phyloP scores from a whole-genome alignment of 2,329 filamentous ascomycete genomes.

The Penicillium aurantiogriseum region DNA sequence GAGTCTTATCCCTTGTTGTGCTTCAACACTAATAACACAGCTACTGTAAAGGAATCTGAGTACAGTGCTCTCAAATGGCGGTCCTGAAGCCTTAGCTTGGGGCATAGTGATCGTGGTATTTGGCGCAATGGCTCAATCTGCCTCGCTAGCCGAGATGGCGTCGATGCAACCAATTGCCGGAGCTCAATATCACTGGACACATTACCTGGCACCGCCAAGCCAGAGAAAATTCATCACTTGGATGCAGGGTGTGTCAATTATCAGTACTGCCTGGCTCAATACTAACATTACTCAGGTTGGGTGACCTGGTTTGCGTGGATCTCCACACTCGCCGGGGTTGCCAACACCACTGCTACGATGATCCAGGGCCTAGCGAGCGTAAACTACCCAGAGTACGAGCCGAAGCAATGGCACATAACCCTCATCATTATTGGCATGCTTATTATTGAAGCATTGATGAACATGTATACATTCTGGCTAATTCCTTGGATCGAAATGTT shows the following conservation, averaged over 20 bases:
- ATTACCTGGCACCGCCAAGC: conserved; percentile 31
- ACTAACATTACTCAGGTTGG: conserved; percentile 32
- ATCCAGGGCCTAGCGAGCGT: conserved; percentile 35
- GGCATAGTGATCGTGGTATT: conserved; percentile 26
- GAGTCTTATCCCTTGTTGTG: not conserved
- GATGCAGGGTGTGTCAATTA: conserved; percentile 29
- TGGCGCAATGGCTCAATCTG: conserved; percentile 23
- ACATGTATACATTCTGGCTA: conserved; percentile 33
- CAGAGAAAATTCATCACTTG: conserved; percentile 34
- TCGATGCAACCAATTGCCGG: conserved; percentile 44
- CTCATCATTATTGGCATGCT: conserved; percentile 42
- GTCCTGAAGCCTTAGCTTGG: conserved; percentile 28
- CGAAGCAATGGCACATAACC: conserved; percentile 40
- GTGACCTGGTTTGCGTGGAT: conserved; percentile 46
- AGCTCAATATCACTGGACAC: conserved; percentile 47
- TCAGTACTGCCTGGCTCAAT: too few species aligned
- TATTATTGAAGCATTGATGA: conserved; percentile 17
- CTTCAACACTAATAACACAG: not conserved
- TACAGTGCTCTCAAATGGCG: conserved; percentile 22
- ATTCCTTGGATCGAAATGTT: conserved; percentile 43
- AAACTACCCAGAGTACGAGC: conserved; percentile 34
- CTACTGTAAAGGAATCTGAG: conserved; percentile 1
- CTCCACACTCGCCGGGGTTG: conserved; percentile 33
- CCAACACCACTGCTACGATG: conserved; percentile 37
- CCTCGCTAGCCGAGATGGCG: conserved; percentile 42